Evolutionary conservation across 495 filamentous ascomycete species (phyloP), one percentile per base, ranked within the genome.

Genomic region (Aspergillus sclerotiicarbonarius): DNA sequence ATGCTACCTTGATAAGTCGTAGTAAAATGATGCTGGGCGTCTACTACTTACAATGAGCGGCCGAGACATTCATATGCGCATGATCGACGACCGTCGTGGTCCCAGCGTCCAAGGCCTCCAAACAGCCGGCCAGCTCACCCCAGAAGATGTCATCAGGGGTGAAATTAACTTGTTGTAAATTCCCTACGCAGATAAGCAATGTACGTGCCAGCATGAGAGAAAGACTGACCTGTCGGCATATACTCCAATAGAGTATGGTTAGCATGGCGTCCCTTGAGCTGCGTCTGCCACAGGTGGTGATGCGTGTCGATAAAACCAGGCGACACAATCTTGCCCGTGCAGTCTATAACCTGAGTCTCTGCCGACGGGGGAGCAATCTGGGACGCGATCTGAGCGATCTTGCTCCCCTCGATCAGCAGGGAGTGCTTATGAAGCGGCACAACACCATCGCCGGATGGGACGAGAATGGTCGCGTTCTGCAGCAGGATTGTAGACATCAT

Each of bases 241-340:
- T 81, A 82, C 30, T 80, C 68, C 13, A 75, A 18, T 6, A 82
- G 53, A 13, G 66, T 54, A 4, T 76, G 53, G 59, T 83, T 65
- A 0, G 71, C 67, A 62, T 72, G 70, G 16, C 67, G 57, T 0
- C 71, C 70, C 53, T 74, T 80, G 15, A 81, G 59, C 49, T 71
- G 74, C 1, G 82, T 82, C 66, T 85, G 81, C 81, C 80, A 87
- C 8, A 82, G 66, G 70, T 86, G 82, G 25, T 80, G 77, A 58
- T 85, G 83, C 0, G 83, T 85, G 58, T 85, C 81, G 41, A 85
- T 67, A 64, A 86, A 85, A 0, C 83, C 83, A 2, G 84, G 82
- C 0, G 75, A 76, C 30, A 86, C 68, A 32, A 86, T 82, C 65
- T 82, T 83, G 58, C 73, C 70, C 0, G 71, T 79, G 48, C 76